Percentiles rank a stretch among this genome's conserved stretches.
Evolutionary conservation across 2,329 filamentous ascomycete species (phyloP).

Genomic region (Colletotrichum navitas): DNA sequence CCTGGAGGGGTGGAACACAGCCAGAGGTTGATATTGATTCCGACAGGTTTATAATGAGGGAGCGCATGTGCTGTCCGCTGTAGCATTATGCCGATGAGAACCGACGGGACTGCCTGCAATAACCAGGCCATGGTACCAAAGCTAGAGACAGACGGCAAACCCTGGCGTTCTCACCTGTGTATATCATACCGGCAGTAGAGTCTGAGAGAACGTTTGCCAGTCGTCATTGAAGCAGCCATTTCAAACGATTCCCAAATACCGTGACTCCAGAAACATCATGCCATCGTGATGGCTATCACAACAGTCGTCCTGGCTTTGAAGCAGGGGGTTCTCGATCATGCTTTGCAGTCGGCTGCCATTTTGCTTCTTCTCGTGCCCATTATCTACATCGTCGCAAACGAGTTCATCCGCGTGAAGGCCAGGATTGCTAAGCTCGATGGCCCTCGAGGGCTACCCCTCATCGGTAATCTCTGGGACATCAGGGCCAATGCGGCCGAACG

Average conservation of each 20-base stretch:
- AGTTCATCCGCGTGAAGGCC: constrained; percentile 59
- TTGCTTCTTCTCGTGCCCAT: constrained; percentile 47
- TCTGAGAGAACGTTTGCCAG: no score
- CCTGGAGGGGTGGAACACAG: not conserved
- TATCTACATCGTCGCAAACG: constrained; percentile 62
- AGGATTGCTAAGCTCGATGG: constrained; percentile 62
- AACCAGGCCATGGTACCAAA: not conserved
- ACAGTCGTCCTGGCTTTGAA: constrained; percentile 44
- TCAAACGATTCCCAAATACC: not conserved
- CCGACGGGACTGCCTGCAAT: constrained; percentile 13
- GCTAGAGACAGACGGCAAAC: not conserved
- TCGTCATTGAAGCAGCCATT: not conserved
- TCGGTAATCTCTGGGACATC: constrained; percentile 69
- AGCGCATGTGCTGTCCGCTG: not conserved
- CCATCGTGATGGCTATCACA: constrained; percentile 47
- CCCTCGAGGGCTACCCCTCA: constrained; percentile 63
- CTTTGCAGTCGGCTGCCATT: constrained; percentile 40
- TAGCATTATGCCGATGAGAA: constrained; percentile 20
- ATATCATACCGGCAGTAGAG: not conserved
- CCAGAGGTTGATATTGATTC: constrained; percentile 3
- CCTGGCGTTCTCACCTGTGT: not conserved
- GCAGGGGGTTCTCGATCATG: constrained; percentile 44
- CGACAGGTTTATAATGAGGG: constrained; percentile 6
- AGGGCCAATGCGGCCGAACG: constrained; percentile 67
- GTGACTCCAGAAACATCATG: not conserved